Conservation (phyloP, 129 eudicot genomes). For the Escallonia rubra region DNA sequence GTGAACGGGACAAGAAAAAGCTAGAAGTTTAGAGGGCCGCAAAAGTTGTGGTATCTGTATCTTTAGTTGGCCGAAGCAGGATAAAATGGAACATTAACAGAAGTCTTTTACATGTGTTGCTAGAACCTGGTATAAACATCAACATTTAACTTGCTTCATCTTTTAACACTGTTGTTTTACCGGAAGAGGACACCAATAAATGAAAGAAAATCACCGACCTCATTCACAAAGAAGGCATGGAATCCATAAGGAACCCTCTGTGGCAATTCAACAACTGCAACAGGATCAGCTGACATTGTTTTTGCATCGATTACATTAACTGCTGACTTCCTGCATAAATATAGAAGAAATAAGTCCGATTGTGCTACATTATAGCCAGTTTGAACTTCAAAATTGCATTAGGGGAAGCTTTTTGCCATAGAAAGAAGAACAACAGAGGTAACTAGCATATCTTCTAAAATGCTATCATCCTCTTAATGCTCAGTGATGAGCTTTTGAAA, state of each 20-base stretch:
- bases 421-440: background rate
- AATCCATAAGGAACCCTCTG: conserved; percentile 96
- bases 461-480: background rate
- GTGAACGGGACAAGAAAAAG: no score
- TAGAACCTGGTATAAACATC: no score
- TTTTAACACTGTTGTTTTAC: no score
- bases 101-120: no score
- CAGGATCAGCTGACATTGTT: conserved; percentile 94
- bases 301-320: conserved; percentile 86
- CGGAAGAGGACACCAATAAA: no score
- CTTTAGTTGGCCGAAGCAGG: no score
- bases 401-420: background rate
- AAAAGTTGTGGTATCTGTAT: no score
- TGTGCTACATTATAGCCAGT: background rate
- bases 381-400: background rate
- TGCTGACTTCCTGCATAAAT: conserved; percentile 58
- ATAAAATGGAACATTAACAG: no score
- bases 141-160: no score
- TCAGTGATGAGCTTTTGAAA: no score
- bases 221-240: conserved; percentile 93
- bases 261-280: conserved; percentile 92
- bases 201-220: conserved; percentile 47
- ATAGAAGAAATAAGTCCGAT: conserved; percentile 5
- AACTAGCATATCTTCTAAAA: background rate
- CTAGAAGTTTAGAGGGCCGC: no score